Evolutionary conservation across 768 basidiomycete species (phyloP).

Genomic region (Arthromyces matolae): DNA sequence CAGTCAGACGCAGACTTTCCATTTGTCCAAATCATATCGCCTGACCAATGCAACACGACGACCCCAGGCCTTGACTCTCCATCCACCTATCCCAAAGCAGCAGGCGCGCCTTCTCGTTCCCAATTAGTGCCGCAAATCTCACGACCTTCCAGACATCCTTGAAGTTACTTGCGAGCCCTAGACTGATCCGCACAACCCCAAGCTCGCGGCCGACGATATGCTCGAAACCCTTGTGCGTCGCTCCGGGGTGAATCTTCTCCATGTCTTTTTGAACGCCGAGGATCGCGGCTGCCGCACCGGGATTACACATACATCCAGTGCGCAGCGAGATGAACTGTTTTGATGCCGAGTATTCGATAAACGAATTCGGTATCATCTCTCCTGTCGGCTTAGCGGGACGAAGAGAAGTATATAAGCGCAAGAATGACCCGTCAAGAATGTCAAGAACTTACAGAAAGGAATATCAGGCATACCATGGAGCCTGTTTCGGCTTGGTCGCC

Average conservation of each 20-base stretch:
- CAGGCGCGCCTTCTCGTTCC: conserved; percentile 31
- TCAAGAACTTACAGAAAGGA: conserved; percentile 51
- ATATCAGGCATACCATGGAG: conserved; percentile 58
- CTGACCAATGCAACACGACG: conserved; percentile 12
- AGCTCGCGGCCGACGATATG: conserved; percentile 58
- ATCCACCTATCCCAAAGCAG: conserved; percentile 39
- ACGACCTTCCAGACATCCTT: conserved; percentile 64
- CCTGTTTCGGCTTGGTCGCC: conserved; percentile 67
- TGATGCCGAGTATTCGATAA: conserved; percentile 68
- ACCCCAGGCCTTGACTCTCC: conserved; percentile 17
- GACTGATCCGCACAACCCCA: conserved; percentile 72
- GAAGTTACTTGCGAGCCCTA: conserved; percentile 79
- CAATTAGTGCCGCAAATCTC: conserved; percentile 44
- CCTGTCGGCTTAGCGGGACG: conserved; percentile 49
- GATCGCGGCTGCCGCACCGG: conserved; percentile 73
- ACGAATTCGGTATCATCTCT: conserved; percentile 65
- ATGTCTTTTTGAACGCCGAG: conserved; percentile 66
- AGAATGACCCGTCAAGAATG: neutral
- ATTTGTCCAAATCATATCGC: conserved; percentile 3
- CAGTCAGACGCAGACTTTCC: too few relatives aligned
- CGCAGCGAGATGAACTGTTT: conserved; percentile 66
- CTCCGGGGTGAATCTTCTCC: conserved; percentile 54
- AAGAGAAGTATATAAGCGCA: neutral
- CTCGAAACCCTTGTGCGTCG: conserved; percentile 62
- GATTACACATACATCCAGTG: conserved; percentile 87